Conservation (phyloP, 108 stramenopile genomes). For the Fistulifera pelliculosa region DNA sequence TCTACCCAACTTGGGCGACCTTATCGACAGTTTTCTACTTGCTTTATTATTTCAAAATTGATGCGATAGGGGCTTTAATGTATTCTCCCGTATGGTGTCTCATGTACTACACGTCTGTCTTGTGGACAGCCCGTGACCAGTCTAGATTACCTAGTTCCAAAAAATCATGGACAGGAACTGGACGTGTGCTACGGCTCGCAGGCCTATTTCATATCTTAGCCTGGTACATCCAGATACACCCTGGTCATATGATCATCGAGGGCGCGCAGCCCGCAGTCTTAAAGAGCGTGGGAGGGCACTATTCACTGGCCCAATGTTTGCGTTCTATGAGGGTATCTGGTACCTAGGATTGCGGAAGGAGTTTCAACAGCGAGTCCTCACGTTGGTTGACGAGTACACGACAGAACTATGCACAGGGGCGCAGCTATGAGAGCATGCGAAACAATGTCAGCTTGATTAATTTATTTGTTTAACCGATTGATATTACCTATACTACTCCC, state of each 20-base stretch:
- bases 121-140: conserved; percentile 7
- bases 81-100: conserved; percentile 32
- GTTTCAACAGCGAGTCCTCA: conserved; percentile 24
- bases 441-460: background rate
- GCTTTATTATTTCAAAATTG: conserved; percentile 34
- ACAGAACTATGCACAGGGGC: conserved; percentile 22
- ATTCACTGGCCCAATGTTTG: conserved; percentile 51
- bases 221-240: conserved; percentile 55
- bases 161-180: conserved; percentile 46
- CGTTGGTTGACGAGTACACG: conserved; percentile 31
- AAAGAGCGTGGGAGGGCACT: conserved; percentile 38
- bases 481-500: no score
- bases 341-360: conserved; percentile 31
- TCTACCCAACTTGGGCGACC: conserved; percentile 10
- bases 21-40: conserved; percentile 17
- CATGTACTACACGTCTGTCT: conserved; percentile 31
- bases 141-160: conserved; percentile 12
- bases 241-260: conserved; percentile 44
- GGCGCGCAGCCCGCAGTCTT: conserved; percentile 48
- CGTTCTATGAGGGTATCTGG: conserved; percentile 54
- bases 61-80: conserved; percentile 32
- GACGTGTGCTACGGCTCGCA: conserved; percentile 23
- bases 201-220: conserved; percentile 27
- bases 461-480: no score
- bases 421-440: conserved; percentile 28